Evolutionary conservation across 75 land plant genomes (phyloP), one percentile per base, ranked within the genome.

Genomic region (Cupressus sempervirens): DNA sequence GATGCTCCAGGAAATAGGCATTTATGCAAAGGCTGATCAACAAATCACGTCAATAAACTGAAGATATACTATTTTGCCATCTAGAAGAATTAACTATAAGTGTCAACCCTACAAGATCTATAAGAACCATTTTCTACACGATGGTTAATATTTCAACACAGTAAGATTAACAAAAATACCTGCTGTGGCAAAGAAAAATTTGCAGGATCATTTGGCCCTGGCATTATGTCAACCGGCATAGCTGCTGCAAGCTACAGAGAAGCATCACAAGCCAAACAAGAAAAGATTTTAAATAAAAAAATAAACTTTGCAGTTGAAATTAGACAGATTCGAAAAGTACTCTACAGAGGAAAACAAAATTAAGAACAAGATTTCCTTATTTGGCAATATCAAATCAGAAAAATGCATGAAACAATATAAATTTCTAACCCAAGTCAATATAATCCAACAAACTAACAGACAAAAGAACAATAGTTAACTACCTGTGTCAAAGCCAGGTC

Each of bases 151-250:
- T 62, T 80, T 79, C 53, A 86, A 53, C 80, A 29, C 43, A 56
- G 76, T n/a, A 43, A 54, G n/a, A 58, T 41, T 35, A 67, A 62
- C 81, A 32, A 45, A 72, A 43, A 35, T 81, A 91, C 99, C 99
- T 98, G 99, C 86, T 98, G 99, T 36, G 99, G 99, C 74, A 98
- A 90, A 74, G 99, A 89, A 82, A 92, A 98, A 84, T 98, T 98
- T 54, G 99, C 97, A 23, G 99, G 99, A 80, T 98, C 99, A 87
- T 88, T 87, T 34, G 90, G 81, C 70, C 99, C 99, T 40, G 99
- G 97, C 99, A 98, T 96, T 68, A 98, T 95, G 90, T 98, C 99
- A 70, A 96, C 87, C 83, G 97, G 94, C 76, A 98, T 54, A 84
- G 96, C 93, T 83, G 95, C 89, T 88, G 95, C 99, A 88, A 98